Conservation (phyloP, 495 filamentous ascomycete genomes). For the Neurospora cerealis region DNA sequence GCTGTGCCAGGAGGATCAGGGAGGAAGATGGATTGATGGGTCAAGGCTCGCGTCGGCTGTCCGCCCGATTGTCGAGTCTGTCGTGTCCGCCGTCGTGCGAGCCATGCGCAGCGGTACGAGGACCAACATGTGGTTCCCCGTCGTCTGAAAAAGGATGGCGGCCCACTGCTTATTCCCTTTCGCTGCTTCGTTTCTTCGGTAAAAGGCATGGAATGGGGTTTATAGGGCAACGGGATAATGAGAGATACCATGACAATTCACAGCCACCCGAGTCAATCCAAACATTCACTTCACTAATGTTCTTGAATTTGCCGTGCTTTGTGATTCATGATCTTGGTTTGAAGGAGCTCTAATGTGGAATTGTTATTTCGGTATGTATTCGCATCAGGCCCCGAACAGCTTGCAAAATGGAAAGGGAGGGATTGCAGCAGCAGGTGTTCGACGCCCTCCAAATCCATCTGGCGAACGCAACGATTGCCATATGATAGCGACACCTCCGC, state of each 20-base stretch:
- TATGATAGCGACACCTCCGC: not conserved
- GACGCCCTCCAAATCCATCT: not conserved
- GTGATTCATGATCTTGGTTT: not conserved
- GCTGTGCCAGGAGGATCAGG: slow-evolving; percentile 5
- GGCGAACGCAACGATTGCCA: not conserved
- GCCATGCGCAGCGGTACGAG: not conserved
- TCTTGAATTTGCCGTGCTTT: not conserved
- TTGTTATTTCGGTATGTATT: no score
- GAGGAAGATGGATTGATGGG: slow-evolving; percentile 7
- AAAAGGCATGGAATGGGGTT: slow-evolving; percentile 17
- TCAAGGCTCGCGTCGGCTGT: slow-evolving; percentile 20
- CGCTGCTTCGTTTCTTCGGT: slow-evolving; percentile 18
- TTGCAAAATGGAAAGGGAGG: not conserved
- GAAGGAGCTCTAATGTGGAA: not conserved
- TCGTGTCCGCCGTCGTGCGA: slow-evolving; percentile 10
- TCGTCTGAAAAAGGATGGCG: not conserved
- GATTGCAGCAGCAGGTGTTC: not conserved
- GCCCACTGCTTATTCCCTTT: slow-evolving; percentile 13
- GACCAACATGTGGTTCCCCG: not conserved
- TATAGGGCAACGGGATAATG: slow-evolving; percentile 25
- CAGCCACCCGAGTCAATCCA: slow-evolving; percentile 13
- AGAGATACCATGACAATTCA: slow-evolving; percentile 18
- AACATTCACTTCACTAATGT: not conserved
- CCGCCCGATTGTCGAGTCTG: slow-evolving; percentile 21
- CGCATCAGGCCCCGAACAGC: not conserved